Conservation (phyloP, 495 filamentous ascomycete species). For the Hyaloscypha variabilis region DNA sequence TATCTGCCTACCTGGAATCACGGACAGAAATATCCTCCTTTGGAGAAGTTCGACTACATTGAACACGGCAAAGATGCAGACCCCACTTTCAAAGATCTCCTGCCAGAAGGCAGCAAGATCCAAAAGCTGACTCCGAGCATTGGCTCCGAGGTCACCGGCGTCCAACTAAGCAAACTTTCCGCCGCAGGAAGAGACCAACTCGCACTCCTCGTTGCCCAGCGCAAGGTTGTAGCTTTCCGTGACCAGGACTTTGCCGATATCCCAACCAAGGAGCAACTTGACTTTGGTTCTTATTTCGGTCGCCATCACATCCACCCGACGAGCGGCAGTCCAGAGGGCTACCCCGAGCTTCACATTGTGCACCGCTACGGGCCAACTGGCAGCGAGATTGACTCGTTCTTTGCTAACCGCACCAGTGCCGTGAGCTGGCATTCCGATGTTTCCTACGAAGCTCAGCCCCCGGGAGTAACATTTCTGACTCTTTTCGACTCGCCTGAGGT, state of each 20-base stretch:
- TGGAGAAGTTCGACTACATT: constrained; percentile 67
- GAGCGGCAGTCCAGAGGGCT: constrained; percentile 68
- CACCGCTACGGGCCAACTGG: constrained; percentile 66
- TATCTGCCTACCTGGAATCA: constrained; percentile 77
- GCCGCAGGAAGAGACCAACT: constrained; percentile 75
- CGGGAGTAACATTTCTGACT: constrained; percentile 81
- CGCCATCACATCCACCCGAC: constrained; percentile 83
- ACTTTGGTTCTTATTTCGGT: constrained; percentile 76
- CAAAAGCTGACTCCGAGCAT: constrained; percentile 68
- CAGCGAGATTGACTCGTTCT: constrained; percentile 54
- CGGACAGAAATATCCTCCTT: constrained; percentile 58
- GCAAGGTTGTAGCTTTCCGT: constrained; percentile 79
- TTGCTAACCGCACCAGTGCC: constrained; percentile 61
- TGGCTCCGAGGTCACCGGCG: constrained; percentile 71
- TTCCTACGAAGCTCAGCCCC: constrained; percentile 79
- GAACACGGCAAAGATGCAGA: constrained; percentile 77
- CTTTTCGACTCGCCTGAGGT: constrained; percentile 70
- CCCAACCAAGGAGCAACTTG: constrained; percentile 64
- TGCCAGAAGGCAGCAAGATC: constrained; percentile 50
- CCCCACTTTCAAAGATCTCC: constrained; percentile 64
- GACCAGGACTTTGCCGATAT: constrained; percentile 77
- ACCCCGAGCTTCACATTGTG: constrained; percentile 77
- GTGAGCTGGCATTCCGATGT: constrained; percentile 83
- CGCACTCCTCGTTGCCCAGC: constrained; percentile 72
- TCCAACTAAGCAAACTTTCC: constrained; percentile 72